Conservation (phyloP, 306 rosid species). For the Alnus rubra region DNA sequence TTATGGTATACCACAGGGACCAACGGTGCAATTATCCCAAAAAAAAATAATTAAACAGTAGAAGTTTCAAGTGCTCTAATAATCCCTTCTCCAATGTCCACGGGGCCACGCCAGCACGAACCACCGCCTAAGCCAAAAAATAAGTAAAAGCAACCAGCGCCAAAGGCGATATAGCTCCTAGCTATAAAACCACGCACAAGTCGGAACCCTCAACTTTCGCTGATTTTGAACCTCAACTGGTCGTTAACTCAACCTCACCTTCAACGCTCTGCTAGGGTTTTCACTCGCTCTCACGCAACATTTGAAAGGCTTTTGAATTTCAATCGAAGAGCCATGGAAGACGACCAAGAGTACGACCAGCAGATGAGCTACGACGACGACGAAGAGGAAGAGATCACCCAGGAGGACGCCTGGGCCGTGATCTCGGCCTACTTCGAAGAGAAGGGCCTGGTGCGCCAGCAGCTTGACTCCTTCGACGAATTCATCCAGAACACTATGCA, state of each 20-base stretch:
- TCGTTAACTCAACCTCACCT: background rate
- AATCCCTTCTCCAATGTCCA: too few relatives aligned
- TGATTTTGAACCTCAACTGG: background rate
- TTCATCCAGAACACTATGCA: slow-evolving; percentile 97
- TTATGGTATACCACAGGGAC: too few relatives aligned
- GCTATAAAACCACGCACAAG: background rate
- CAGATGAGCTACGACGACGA: slow-evolving; percentile 66
- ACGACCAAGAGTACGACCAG: slow-evolving; percentile 71
- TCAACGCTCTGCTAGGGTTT: slow-evolving; percentile 16
- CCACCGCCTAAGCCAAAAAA: too few relatives aligned
- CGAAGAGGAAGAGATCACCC: slow-evolving; percentile 83
- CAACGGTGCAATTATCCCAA: too few relatives aligned
- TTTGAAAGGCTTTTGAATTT: background rate
- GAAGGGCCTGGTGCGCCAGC: slow-evolving; percentile 90
- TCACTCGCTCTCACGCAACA: background rate
- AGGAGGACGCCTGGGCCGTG: slow-evolving; percentile 98
- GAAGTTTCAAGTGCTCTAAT: too few relatives aligned
- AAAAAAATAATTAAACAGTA: too few relatives aligned
- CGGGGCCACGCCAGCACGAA: too few relatives aligned
- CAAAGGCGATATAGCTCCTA: background rate
- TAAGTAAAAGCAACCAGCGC: background rate
- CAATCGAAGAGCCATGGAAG: slow-evolving; percentile 50
- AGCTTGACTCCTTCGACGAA: slow-evolving; percentile 94
- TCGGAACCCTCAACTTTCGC: too few relatives aligned
- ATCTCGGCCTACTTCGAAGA: slow-evolving; percentile 97